phyloP scores from a whole-genome alignment of 257 asterid genomes.

The Fraxinus cuspidata region DNA sequence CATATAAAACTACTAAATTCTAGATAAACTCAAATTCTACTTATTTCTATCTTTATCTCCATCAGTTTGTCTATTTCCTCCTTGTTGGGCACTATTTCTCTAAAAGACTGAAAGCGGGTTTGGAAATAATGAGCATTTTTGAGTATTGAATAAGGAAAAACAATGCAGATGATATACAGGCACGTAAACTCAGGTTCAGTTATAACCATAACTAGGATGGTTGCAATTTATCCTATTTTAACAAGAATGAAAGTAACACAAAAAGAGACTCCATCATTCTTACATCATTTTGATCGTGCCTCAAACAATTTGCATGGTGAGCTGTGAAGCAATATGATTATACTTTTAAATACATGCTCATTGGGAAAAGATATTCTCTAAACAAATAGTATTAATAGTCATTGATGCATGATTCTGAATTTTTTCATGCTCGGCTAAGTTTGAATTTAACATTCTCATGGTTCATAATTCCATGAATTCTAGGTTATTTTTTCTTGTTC shows the following conservation, averaged over 20 bases:
- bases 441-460: constrained; percentile 3
- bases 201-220: neutral
- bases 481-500: constrained; percentile 23
- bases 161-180: neutral
- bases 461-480: neutral
- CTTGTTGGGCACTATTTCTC: neutral
- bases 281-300: neutral
- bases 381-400: neutral
- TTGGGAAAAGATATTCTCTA: neutral
- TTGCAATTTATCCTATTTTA: too few species aligned
- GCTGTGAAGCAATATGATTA: neutral
- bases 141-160: neutral
- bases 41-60: too few species aligned
- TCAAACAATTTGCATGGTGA: neutral
- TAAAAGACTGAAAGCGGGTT: neutral
- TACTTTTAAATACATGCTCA: neutral
- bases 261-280: neutral
- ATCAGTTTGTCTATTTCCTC: neutral
- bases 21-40: too few species aligned
- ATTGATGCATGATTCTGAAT: neutral
- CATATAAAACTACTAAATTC: too few species aligned
- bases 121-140: neutral
- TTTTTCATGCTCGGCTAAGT: neutral
- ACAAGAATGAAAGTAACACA: neutral
- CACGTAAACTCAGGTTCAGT: neutral